Evolutionary conservation across 2,329 filamentous ascomycete genomes (phyloP).

Genomic region (Cryphonectria naterciae): DNA sequence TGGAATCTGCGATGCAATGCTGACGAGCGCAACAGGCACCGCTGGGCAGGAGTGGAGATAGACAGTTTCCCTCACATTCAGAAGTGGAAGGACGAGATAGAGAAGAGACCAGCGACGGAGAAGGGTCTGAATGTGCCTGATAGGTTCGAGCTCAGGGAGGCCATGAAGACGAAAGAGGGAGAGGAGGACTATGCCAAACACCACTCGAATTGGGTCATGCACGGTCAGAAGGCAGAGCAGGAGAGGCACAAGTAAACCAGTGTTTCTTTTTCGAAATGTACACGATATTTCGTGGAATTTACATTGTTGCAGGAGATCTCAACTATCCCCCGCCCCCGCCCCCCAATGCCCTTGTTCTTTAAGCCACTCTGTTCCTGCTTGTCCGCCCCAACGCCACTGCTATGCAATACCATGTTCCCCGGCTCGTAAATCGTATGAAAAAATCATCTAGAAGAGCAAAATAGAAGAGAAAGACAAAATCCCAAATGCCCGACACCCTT

Average conservation of each 20-base stretch:
- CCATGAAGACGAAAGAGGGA: constrained; percentile 14
- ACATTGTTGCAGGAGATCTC: background rate
- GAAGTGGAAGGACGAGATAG: constrained; percentile 11
- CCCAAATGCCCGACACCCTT: background rate
- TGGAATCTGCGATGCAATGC: background rate
- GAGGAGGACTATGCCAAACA: constrained; percentile 10
- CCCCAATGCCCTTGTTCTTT: too few species aligned
- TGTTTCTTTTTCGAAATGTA: background rate
- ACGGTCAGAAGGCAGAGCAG: background rate
- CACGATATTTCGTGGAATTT: background rate
- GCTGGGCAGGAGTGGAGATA: constrained; percentile 4
- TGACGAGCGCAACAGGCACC: background rate
- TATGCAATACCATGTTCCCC: constrained; percentile 31
- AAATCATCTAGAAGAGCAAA: background rate
- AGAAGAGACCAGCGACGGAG: constrained; percentile 1
- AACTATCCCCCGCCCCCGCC: too few species aligned
- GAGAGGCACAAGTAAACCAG: background rate
- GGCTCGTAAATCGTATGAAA: background rate
- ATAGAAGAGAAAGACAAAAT: background rate
- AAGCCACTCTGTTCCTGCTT: background rate
- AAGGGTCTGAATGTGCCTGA: background rate
- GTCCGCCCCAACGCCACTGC: constrained; percentile 36
- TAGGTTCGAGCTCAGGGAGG: constrained; percentile 5
- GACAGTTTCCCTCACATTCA: constrained; percentile 2
- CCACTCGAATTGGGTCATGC: constrained; percentile 1